Evolutionary conservation across 768 basidiomycete genomes (phyloP), one percentile per base, ranked within the genome.

Genomic region (Mycena indigotica): DNA sequence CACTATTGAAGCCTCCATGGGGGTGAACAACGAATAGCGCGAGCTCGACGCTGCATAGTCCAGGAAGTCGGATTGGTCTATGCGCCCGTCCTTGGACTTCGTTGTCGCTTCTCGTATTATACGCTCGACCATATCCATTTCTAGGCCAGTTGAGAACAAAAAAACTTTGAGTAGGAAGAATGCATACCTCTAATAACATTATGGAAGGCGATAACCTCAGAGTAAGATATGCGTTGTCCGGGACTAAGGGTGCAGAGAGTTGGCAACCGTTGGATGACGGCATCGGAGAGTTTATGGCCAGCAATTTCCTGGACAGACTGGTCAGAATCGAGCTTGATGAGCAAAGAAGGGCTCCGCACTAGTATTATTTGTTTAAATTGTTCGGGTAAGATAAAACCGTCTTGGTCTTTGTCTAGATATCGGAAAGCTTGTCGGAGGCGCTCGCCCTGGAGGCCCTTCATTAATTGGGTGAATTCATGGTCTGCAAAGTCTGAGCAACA

Each of bases 371-470:
- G 85, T 71, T 97, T 94, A 76, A 98, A 98, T 69, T 98, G 87
- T 52, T 93, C 91, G 17, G 95, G 91, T 62, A 78, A 80, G 73
- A 99, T 98, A 75, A 96, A 93, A 44, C 97, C 97, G 68, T 96
- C 92, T 68, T 90, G 85, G 69, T 96, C 89, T 49, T 80, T 76
- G 73, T 98, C 96, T 69, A 98, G 81, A 73, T 87, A 85, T 75
- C 86, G 90, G 80, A 98, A 99, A 24, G 95, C 90, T 75, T 99
- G 97, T 59, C 97, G 90, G 53, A 99, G 79, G 28, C 97, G 88
- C 75, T 99, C 97, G 68, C 95, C 97, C 76, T 98, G 97, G 55
- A 98, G 83, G 40, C 95, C 96, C 74, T 98, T 98, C 93, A 99
- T 97, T 58, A 98, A 77, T 75, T 98, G 95, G 28, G 95, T 97